Base-by-base conservation (phyloP, 2,329 filamentous ascomycete genomes). In the Aspergillus tanneri region DNA sequence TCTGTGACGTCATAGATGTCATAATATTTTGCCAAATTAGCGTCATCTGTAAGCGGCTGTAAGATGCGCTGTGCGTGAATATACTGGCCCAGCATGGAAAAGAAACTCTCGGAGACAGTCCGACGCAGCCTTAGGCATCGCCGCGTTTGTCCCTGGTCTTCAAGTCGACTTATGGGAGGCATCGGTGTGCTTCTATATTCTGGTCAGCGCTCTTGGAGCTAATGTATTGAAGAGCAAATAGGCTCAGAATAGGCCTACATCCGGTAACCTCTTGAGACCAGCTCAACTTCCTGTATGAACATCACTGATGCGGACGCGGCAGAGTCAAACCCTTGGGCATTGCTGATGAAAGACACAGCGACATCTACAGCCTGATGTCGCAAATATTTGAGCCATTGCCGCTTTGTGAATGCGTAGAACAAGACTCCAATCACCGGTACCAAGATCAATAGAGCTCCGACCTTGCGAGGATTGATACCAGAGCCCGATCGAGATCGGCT, bases 281-380 rank as follows among this genome's bases (percentile, higher is more conserved):
- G 78, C 72, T 96, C 91, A n/a, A 96, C 90, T 71, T 96, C 91
- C 67, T 96, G 91, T 53, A 96, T 86, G 51, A 96, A 80, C 28
- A 87, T 84, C 46, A 96, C 76, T 2, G 88, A 87, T 24, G 88
- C 86, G 30, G 85, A 84, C 32, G 82, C 84, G 18, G 86, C 85
- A 32, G 85, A 82, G 69, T 96, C 90, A 59, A 95, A 90, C 41
- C 85, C 83, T 63, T 95, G 89, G 30, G 90, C 84, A 61, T 83
- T 85, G 38, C 81, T 77, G 37, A 93, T 84, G 55, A 95, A 83
- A 0, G 76, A 72, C 9, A 82, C 82, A 4, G 87, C 83, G 53
- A 85, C 83, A 25, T 82, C 77, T 28, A 95, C 77, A 0, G 87
- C 85, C 64, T 91, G 85, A 43, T 86, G 83, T 46, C 89, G 79